phyloP scores from a whole-genome alignment of 2,329 filamentous ascomycete species.

The Aspergillus sp. region DNA sequence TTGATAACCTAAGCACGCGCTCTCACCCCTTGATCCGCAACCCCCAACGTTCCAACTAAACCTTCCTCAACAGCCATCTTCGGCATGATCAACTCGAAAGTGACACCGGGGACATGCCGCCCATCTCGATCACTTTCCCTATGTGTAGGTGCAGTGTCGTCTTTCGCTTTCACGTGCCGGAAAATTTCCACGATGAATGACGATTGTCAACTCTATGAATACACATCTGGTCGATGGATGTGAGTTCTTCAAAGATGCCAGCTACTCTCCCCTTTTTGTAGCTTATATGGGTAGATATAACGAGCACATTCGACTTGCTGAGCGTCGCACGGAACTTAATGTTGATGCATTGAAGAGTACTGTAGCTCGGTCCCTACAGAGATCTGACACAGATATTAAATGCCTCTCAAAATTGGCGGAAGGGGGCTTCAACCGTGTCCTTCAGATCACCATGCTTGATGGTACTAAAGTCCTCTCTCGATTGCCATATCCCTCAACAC shows the following conservation, averaged over 20 bases:
- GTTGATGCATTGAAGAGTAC: conserved; percentile 12
- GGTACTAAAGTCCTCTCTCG: neutral
- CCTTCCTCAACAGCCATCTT: neutral
- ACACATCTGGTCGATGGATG: conserved; percentile 11
- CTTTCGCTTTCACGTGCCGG: neutral
- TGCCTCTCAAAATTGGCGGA: conserved; percentile 12
- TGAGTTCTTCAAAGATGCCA: conserved; percentile 1
- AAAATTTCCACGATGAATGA: neutral
- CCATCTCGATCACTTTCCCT: neutral
- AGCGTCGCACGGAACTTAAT: conserved; percentile 11
- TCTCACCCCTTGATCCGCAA: too few relatives aligned
- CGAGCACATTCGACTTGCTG: conserved; percentile 14
- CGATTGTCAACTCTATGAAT: conserved; percentile 4
- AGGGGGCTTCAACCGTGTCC: conserved; percentile 11
- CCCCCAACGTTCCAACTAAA: too few relatives aligned
- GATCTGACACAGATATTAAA: conserved; percentile 4
- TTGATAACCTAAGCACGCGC: too few relatives aligned
- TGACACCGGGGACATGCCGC: conserved; percentile 3
- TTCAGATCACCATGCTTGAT: conserved; percentile 9
- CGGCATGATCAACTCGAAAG: neutral
- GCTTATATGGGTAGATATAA: conserved; percentile 15
- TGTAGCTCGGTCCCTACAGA: conserved; percentile 10
- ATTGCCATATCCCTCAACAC: conserved; percentile 4
- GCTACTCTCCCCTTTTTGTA: neutral
- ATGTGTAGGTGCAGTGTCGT: neutral